Evolutionary conservation across 2,329 filamentous ascomycete genomes (phyloP).

Genomic region (Aspergillus spinulosporus): DNA sequence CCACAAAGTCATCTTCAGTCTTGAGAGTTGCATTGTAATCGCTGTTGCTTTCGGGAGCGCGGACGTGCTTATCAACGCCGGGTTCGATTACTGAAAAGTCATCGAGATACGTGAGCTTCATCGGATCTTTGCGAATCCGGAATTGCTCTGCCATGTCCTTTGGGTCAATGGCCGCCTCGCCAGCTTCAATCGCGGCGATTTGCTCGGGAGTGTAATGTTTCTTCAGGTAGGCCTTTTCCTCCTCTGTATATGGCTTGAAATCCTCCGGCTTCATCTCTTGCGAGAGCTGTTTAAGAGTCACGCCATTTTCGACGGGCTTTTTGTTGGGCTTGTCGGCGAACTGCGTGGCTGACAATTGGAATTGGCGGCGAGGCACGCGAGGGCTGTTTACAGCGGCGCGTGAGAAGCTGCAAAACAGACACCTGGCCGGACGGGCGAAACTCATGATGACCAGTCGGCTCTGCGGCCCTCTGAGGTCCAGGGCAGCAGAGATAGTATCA

Average conservation of each 20-base stretch:
- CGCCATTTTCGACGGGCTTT: slow-evolving; percentile 11
- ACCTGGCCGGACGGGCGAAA: slow-evolving; percentile 51
- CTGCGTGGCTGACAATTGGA: slow-evolving; percentile 47
- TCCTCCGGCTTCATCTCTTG: slow-evolving; percentile 29
- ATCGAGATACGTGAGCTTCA: slow-evolving; percentile 74
- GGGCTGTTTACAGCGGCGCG: slow-evolving; percentile 40
- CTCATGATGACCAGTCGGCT: slow-evolving; percentile 46
- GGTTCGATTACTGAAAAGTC: slow-evolving; percentile 78
- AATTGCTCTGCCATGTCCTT: slow-evolving; percentile 74
- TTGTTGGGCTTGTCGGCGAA: slow-evolving; percentile 36
- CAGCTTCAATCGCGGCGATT: slow-evolving; percentile 76
- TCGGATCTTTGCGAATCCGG: slow-evolving; percentile 68
- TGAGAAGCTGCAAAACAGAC: slow-evolving; percentile 52
- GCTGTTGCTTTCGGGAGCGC: slow-evolving; percentile 52
- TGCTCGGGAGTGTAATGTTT: slow-evolving; percentile 77
- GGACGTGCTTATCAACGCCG: slow-evolving; percentile 69
- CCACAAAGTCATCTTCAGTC: slow-evolving; percentile 60
- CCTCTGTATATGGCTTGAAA: slow-evolving; percentile 62
- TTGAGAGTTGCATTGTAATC: slow-evolving; percentile 62
- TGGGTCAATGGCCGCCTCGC: slow-evolving; percentile 72
- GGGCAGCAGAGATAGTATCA: slow-evolving; percentile 14
- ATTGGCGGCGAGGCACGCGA: slow-evolving; percentile 49
- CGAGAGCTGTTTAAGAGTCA: slow-evolving; percentile 25
- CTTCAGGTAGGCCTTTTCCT: slow-evolving; percentile 63
- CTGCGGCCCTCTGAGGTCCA: slow-evolving; percentile 32